Evolutionary conservation across 768 basidiomycete species (phyloP).

Genomic region (Mrakia gelida): DNA sequence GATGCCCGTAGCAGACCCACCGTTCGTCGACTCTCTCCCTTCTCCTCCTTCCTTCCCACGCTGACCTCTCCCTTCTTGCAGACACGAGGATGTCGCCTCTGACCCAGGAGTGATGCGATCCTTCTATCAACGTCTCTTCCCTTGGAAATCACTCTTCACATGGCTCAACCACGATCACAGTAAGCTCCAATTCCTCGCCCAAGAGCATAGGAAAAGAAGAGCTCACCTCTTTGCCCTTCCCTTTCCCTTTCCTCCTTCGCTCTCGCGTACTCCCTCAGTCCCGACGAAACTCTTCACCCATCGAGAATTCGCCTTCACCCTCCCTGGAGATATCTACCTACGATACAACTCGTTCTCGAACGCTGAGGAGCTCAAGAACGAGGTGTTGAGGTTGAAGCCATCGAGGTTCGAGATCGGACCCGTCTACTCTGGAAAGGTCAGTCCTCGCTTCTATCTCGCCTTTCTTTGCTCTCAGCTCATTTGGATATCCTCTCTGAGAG

Average conservation of each 20-base stretch:
- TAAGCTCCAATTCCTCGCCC: slow-evolving; percentile 35
- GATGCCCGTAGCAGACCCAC: slow-evolving; percentile 4
- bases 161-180: slow-evolving; percentile 92
- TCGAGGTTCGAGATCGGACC: slow-evolving; percentile 96
- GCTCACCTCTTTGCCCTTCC: neutral
- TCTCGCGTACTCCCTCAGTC: slow-evolving; percentile 35
- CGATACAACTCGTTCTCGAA: slow-evolving; percentile 88
- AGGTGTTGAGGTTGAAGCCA: slow-evolving; percentile 77
- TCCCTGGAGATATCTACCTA: slow-evolving; percentile 83
- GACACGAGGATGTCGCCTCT: slow-evolving; percentile 26
- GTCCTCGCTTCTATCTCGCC: slow-evolving; percentile 42
- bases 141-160: slow-evolving; percentile 85
- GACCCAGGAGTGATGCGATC: slow-evolving; percentile 61
- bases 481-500: neutral
- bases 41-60: neutral
- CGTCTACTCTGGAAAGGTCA: slow-evolving; percentile 76
- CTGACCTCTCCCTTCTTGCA: neutral
- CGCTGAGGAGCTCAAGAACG: slow-evolving; percentile 84
- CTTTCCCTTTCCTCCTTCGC: neutral
- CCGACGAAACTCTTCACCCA: slow-evolving; percentile 78
- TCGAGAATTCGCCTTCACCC: slow-evolving; percentile 92
- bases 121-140: slow-evolving; percentile 88
- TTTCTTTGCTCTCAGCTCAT: neutral
- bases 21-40: neutral
- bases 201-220: neutral